Conservation (phyloP, 2,329 filamentous ascomycete genomes). For the Clonostachys byssicola region DNA sequence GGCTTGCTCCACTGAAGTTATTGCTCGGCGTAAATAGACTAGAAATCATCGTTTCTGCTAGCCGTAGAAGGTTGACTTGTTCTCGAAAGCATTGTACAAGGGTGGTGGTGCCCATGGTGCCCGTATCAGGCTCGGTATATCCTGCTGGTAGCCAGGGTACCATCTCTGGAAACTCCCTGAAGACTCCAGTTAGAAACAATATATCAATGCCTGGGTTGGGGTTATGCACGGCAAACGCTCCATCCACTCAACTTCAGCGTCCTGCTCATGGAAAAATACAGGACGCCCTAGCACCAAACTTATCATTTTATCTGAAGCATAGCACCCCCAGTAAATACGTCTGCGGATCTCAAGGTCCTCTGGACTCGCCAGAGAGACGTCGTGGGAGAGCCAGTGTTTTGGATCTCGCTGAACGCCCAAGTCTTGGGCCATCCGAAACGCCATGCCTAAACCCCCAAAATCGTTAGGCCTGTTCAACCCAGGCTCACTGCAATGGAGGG, state of each 20-base stretch:
- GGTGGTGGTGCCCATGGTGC: slow-evolving; percentile 5
- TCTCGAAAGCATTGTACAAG: not conserved
- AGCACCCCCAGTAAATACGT: slow-evolving; percentile 21
- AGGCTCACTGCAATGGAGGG: too few species aligned
- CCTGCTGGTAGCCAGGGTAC: slow-evolving; percentile 13
- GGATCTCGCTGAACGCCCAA: slow-evolving; percentile 18
- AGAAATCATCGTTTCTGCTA: slow-evolving; percentile 13
- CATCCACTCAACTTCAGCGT: slow-evolving; percentile 5
- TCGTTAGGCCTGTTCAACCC: not conserved
- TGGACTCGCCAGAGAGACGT: slow-evolving; percentile 8
- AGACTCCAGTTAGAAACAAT: not conserved
- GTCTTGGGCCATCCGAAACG: slow-evolving; percentile 20
- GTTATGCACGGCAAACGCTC: too few species aligned
- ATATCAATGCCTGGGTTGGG: too few species aligned
- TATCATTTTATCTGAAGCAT: slow-evolving; percentile 17
- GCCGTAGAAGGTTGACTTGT: slow-evolving; percentile 9
- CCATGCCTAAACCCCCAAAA: slow-evolving; percentile 11
- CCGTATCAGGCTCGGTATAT: slow-evolving; percentile 3
- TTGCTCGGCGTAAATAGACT: not conserved
- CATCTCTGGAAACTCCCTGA: slow-evolving; percentile 11
- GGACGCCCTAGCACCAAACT: slow-evolving; percentile 9
- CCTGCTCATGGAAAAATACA: slow-evolving; percentile 6
- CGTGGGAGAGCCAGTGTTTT: slow-evolving; percentile 10
- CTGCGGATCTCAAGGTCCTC: slow-evolving; percentile 18
- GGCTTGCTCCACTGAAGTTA: too few species aligned